phyloP scores from a whole-genome alignment of 202 grass and related monocot genomes.

The Schoenoplectus tabernaemontani region DNA sequence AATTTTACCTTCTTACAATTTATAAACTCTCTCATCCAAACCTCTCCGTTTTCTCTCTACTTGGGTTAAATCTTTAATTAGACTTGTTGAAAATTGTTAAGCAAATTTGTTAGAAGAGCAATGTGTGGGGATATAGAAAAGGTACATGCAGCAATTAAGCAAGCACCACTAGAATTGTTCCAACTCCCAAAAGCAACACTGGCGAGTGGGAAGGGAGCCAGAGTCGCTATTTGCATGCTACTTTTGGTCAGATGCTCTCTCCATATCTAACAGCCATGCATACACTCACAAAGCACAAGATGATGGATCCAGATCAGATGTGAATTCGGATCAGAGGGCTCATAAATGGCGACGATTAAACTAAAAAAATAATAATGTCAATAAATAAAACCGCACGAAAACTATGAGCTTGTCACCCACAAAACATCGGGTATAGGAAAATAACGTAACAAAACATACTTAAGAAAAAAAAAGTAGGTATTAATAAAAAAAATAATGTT shows the following conservation, averaged over 20 bases:
- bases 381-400: background rate
- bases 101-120: background rate
- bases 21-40: too few relatives aligned
- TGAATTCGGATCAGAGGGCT: background rate
- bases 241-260: slow-evolving; percentile 17
- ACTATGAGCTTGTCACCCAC: background rate
- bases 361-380: background rate
- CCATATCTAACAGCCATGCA: background rate
- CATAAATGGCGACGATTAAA: background rate
- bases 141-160: background rate
- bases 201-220: slow-evolving; percentile 2
- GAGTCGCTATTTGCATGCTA: slow-evolving; percentile 1
- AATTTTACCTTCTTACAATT: too few relatives aligned
- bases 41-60: background rate
- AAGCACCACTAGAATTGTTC: background rate
- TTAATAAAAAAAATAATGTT: background rate
- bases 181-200: background rate
- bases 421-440: background rate
- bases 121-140: background rate
- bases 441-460: background rate
- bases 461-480: background rate
- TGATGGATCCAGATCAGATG: background rate
- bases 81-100: background rate
- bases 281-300: background rate
- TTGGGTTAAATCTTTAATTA: background rate